These are phyloP conservation scores for Thelonectria discophora DNA, from an alignment of 2,329 filamentous ascomycete species.

Conservation along the genomic window DNA sequence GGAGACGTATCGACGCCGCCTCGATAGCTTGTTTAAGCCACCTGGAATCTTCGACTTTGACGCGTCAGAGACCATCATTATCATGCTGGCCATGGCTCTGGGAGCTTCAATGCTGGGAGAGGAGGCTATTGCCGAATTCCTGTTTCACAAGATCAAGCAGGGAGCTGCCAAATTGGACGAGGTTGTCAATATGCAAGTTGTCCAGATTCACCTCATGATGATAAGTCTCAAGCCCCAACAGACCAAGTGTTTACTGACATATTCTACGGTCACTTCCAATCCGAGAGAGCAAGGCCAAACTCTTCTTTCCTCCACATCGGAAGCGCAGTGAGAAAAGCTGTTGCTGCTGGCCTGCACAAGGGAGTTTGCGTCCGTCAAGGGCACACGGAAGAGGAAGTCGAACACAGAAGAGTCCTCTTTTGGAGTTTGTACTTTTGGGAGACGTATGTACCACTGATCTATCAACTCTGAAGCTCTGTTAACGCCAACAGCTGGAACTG, in stretches of 20 bases:
- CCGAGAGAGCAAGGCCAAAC: constrained; percentile 55
- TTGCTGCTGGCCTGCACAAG: constrained; percentile 55
- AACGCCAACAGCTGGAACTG: constrained; percentile 50
- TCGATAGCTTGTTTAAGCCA: constrained; percentile 48
- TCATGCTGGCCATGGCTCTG: constrained; percentile 49
- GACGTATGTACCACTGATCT: constrained; percentile 44
- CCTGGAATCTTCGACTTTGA: constrained; percentile 46
- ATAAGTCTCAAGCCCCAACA: constrained; percentile 46
- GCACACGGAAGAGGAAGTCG: constrained; percentile 45
- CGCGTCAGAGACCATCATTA: constrained; percentile 47
- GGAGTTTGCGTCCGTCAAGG: constrained; percentile 45
- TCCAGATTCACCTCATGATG: constrained; percentile 55
- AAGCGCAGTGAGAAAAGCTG: constrained; percentile 51
- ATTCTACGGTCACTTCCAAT: constrained; percentile 52
- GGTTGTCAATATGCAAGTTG: constrained; percentile 54
- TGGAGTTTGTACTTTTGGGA: constrained; percentile 54
- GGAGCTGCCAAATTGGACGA: constrained; percentile 51
- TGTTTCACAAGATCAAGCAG: constrained; percentile 54
- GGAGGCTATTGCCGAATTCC: constrained; percentile 50
- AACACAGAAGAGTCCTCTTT: constrained; percentile 48
- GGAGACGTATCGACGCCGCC: constrained; percentile 45
- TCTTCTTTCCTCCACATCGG: constrained; percentile 53
- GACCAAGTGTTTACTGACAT: constrained; percentile 23
- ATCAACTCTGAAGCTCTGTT: background rate
- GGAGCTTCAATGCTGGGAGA: constrained; percentile 51